Evolutionary conservation across 2,329 filamentous ascomycete species (phyloP), one percentile per base, ranked within the genome.

Genomic region (Eurotiales sp.): DNA sequence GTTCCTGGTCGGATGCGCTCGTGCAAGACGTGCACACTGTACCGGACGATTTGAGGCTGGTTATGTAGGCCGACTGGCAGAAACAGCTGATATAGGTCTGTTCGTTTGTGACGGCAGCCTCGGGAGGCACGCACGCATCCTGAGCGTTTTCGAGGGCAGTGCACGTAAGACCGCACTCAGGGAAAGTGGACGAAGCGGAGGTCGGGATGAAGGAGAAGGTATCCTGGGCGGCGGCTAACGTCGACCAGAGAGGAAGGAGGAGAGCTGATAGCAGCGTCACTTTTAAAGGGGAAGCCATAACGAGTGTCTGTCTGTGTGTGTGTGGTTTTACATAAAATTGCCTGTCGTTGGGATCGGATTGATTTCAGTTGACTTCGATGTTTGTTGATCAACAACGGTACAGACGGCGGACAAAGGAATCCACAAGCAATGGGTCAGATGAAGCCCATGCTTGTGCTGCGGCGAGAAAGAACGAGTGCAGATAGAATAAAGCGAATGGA

Each of bases 1-100:
- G 78, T 12, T 69, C 61, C 42, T 85, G 71, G 42, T 82, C 82
- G 42, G 68, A 65, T 0, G 77, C 66, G 7, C 69, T 72, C 11
- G 75, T 69, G 61, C 86, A 90, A 19, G 70, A 61, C 53, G 83
- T 79, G 70, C 88, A 91, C 12, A 88, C 78, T 4, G 80, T 80
- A 4, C 75, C 70, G 3, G 78, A 75, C 29, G 76, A 78, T 10
- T 73, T 71, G 27, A 90, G 83, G 8, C 76, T 67, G 3, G 76
- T 71, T 2, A 93, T 77, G 19, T 77, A 72, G 11, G 75, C 57
- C 45, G 86, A 82, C 59, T 77, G 72, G 72, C 90, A 95, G 72
- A 95, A 90, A 71, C 90, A 95, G 30, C 77, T 74, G 46, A 82
- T 75, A 66, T 86, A 88, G 39, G 75, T 78, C 67, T 53, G 62